These are phyloP conservation scores for Wallacemonas sp. DNA, from an alignment of 208 protist species.

Conservation along the genomic window DNA sequence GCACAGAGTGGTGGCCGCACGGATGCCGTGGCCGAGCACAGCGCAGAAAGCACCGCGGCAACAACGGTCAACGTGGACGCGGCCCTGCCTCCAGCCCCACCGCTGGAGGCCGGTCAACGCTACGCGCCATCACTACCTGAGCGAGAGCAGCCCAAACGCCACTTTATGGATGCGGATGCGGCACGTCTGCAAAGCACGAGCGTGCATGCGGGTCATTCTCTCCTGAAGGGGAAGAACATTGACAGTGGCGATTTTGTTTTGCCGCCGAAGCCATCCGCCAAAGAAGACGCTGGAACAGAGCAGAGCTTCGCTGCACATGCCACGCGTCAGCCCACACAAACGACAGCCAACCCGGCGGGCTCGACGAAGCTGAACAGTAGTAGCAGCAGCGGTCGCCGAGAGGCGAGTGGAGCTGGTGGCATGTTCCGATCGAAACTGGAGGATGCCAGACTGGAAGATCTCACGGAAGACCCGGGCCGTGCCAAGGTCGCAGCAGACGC, in stretches of 20 bases:
- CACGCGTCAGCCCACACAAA: too few relatives aligned
- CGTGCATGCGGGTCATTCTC: slow-evolving; percentile 59
- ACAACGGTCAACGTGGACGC: neutral
- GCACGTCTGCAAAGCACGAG: slow-evolving; percentile 64
- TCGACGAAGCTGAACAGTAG: too few relatives aligned
- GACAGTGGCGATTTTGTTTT: slow-evolving; percentile 2
- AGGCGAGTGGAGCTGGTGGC: slow-evolving; percentile 18
- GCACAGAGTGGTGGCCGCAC: neutral
- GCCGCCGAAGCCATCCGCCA: too few relatives aligned
- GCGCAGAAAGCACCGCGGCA: neutral
- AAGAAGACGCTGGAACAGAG: too few relatives aligned
- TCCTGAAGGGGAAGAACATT: slow-evolving; percentile 28
- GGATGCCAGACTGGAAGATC: slow-evolving; percentile 24
- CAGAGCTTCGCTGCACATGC: too few relatives aligned
- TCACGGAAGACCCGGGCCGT: slow-evolving; percentile 7
- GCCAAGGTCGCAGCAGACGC: slow-evolving; percentile 19
- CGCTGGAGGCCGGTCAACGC: slow-evolving; percentile 29
- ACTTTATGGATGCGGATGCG: slow-evolving; percentile 62
- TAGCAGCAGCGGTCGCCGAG: too few relatives aligned
- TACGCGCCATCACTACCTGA: slow-evolving; percentile 37
- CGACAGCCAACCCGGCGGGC: neutral
- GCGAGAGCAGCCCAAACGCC: slow-evolving; percentile 9
- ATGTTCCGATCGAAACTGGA: slow-evolving; percentile 33
- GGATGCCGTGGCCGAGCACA: neutral
- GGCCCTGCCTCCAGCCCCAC: neutral